Percentiles rank a stretch among this genome's conserved stretches.
These are phyloP conservation scores for Plectosphaerella cucumerina DNA, from an alignment of 2,329 filamentous ascomycete species.

Conservation along the genomic window DNA sequence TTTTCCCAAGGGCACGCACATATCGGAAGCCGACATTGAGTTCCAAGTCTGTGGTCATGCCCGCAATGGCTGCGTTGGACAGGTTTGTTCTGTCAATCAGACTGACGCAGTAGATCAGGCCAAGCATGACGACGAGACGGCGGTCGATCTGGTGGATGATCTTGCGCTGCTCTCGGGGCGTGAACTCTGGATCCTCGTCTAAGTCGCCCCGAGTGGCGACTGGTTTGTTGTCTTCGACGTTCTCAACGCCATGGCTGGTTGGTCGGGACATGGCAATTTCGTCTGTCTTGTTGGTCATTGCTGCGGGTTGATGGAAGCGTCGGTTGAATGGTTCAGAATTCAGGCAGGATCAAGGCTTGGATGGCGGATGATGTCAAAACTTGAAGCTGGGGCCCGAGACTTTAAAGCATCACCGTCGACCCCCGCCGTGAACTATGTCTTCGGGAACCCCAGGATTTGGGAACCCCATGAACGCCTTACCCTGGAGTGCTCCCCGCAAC, in stretches of 20 bases:
- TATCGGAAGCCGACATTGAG: constrained; percentile 3
- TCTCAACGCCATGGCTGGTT: not conserved
- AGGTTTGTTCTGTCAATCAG: constrained; percentile 8
- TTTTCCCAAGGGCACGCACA: not conserved
- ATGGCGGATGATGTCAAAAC: not conserved
- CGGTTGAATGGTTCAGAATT: not conserved
- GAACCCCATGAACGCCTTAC: not conserved
- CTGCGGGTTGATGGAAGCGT: not conserved
- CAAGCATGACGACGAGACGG: not conserved
- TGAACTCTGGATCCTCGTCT: not conserved
- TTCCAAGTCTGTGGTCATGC: constrained; percentile 6
- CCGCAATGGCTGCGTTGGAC: constrained; percentile 7
- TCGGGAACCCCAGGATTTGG: not conserved
- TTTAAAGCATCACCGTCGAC: no score
- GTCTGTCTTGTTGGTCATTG: not conserved
- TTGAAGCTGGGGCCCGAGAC: no score
- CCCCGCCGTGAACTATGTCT: no score
- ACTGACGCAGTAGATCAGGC: constrained; percentile 6
- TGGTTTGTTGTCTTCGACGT: not conserved
- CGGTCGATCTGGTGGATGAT: not conserved
- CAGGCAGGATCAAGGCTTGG: not conserved
- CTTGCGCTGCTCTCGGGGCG: not conserved
- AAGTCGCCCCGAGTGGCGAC: not conserved
- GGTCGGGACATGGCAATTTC: not conserved
- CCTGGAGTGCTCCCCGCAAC: no score